Evolutionary conservation across 1,139 yeast genomes (phyloP).

Genomic region (Saccharomyces pastorianus): DNA sequence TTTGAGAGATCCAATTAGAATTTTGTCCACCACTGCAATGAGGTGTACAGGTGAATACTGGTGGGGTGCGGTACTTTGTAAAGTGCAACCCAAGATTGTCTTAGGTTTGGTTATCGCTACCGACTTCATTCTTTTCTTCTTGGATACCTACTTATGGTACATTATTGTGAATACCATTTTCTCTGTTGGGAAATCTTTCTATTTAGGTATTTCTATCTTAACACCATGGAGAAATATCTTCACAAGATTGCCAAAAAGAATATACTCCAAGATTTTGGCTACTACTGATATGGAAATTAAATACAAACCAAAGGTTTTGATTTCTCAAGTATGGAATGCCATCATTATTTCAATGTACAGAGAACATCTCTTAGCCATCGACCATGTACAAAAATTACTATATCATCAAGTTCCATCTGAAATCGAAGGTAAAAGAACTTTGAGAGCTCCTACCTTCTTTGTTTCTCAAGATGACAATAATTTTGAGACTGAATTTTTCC

Average conservation of each 20-base stretch:
- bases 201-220: slow-evolving; percentile 94
- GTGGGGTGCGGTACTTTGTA: slow-evolving; percentile 70
- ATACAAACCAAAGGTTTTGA: slow-evolving; percentile 95
- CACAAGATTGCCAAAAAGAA: slow-evolving; percentile 96
- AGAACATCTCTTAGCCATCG: slow-evolving; percentile 93
- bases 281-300: slow-evolving; percentile 98
- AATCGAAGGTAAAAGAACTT: slow-evolving; percentile 94
- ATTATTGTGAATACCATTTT: slow-evolving; percentile 88
- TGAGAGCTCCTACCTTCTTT: slow-evolving; percentile 97
- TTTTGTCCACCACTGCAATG: slow-evolving; percentile 54
- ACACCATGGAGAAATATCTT: slow-evolving; percentile 99
- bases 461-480: slow-evolving; percentile 96
- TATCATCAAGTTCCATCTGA: slow-evolving; percentile 98
- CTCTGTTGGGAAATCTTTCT: slow-evolving; percentile 95
- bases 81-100: slow-evolving; percentile 78
- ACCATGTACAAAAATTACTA: slow-evolving; percentile 91
- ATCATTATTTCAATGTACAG: slow-evolving; percentile 97
- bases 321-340: slow-evolving; percentile 98
- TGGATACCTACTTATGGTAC: slow-evolving; percentile 98
- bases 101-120: slow-evolving; percentile 88
- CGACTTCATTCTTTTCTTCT: slow-evolving; percentile 88
- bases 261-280: slow-evolving; percentile 92
- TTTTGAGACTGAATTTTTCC: slow-evolving; percentile 92
- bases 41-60: slow-evolving; percentile 86
- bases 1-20: slow-evolving; percentile 87